These are phyloP conservation scores for Ploettnerulaceae sp. DNA, from an alignment of 2,329 filamentous ascomycete genomes.

Conservation along the genomic window DNA sequence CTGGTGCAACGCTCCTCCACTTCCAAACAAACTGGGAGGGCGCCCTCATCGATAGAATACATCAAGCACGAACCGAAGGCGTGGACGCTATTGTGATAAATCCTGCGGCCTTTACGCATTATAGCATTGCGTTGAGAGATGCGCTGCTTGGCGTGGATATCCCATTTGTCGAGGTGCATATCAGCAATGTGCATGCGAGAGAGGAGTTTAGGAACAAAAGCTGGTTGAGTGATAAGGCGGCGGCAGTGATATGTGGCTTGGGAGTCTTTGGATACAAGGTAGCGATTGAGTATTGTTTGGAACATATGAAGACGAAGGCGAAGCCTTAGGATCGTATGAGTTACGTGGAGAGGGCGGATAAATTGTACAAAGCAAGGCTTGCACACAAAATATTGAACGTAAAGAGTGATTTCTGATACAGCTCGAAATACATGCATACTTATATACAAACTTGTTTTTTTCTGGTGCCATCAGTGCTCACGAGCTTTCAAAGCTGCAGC, in stretches of 20 bases:
- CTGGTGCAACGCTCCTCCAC: constrained; percentile 42
- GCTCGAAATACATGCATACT: background rate
- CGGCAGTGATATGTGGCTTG: constrained; percentile 67
- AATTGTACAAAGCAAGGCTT: background rate
- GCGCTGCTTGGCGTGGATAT: constrained; percentile 63
- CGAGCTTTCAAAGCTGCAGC: constrained; percentile 17
- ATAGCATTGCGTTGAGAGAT: constrained; percentile 70
- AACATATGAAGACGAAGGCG: constrained; percentile 42
- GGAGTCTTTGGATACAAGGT: constrained; percentile 58
- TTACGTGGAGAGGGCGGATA: background rate
- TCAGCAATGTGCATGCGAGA: constrained; percentile 68
- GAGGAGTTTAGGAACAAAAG: constrained; percentile 66
- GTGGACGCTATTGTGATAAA: constrained; percentile 70
- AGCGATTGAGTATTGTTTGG: constrained; percentile 49
- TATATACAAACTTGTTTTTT: background rate
- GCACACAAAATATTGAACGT: background rate
- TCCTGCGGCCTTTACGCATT: constrained; percentile 70
- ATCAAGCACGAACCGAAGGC: constrained; percentile 52
- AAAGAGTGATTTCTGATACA: background rate
- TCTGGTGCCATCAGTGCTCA: background rate
- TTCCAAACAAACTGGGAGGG: constrained; percentile 81
- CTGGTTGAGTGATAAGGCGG: constrained; percentile 71
- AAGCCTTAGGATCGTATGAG: constrained; percentile 16
- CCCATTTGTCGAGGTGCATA: constrained; percentile 74
- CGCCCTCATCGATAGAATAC: constrained; percentile 41